Conservation (phyloP, 2,329 filamentous ascomycete species). For the Cryphonectria radicalis region DNA sequence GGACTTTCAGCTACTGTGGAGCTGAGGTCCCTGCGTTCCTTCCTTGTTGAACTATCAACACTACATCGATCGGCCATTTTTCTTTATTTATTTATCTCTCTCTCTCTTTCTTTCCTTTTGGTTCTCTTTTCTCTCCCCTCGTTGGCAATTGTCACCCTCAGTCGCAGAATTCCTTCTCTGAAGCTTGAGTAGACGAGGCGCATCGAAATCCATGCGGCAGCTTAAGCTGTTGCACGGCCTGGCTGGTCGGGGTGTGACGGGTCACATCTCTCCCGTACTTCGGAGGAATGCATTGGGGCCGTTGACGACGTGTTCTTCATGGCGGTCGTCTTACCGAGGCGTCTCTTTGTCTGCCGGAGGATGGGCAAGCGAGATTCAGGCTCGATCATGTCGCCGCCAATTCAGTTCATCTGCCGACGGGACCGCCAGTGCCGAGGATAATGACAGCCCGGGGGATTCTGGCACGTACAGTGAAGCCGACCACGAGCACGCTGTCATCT, state of each 20-base stretch:
- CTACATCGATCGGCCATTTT: neutral
- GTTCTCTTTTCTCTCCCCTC: neutral
- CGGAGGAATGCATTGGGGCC: neutral
- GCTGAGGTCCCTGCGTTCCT: neutral
- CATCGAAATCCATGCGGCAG: constrained; percentile 24
- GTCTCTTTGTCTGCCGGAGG: neutral
- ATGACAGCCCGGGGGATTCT: constrained; percentile 30
- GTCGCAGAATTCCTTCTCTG: neutral
- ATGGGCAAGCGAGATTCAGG: neutral
- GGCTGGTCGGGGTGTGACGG: neutral
- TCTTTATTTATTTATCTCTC: neutral
- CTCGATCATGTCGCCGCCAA: constrained; percentile 1
- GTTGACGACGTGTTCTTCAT: constrained; percentile 7
- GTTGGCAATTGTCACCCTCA: neutral
- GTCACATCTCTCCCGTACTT: neutral
- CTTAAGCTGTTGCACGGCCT: constrained; percentile 19
- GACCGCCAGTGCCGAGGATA: neutral
- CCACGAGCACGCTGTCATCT: constrained; percentile 56
- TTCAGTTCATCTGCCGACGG: constrained; percentile 9
- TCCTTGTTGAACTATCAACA: neutral
- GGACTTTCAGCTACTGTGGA: neutral
- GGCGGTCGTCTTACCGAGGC: neutral
- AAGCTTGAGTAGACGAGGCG: constrained; percentile 10
- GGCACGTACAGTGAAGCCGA: constrained; percentile 54
- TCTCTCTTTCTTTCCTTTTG: neutral